Evolutionary conservation across 176 grass and related monocot genomes (phyloP).

Genomic region (Oryza glumipatula): DNA sequence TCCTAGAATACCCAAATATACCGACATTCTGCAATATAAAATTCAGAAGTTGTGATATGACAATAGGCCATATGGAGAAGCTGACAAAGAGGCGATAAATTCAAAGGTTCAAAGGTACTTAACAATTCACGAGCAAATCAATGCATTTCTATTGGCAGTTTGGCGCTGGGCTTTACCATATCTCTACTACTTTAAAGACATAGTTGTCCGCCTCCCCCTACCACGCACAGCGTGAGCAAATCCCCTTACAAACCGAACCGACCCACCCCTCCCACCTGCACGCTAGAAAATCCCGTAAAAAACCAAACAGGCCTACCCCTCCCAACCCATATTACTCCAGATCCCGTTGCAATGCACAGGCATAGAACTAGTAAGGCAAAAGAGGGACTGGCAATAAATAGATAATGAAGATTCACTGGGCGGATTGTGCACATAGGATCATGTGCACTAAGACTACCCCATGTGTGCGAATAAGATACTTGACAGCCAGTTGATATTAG

Average conservation of each 20-base stretch:
- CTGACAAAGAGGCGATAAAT: neutral
- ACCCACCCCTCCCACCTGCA: too few relatives aligned
- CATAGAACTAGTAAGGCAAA: neutral
- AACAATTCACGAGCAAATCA: neutral
- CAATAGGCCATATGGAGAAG: neutral
- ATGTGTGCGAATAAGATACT: neutral
- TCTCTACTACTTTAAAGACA: too few relatives aligned
- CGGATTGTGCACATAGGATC: neutral
- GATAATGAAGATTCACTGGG: neutral
- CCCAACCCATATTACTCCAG: too few relatives aligned
- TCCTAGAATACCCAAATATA: constrained; percentile 99
- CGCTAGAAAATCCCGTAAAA: too few relatives aligned
- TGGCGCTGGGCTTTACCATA: neutral
- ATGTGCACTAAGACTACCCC: neutral
- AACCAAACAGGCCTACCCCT: too few relatives aligned
- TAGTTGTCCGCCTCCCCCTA: too few relatives aligned
- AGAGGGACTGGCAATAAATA: neutral
- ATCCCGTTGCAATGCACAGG: too few relatives aligned
- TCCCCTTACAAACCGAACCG: too few relatives aligned
- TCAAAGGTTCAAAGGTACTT: neutral
- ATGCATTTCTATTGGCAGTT: neutral
- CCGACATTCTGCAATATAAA: constrained; percentile 74
- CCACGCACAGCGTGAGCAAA: too few relatives aligned
- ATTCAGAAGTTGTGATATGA: constrained; percentile 33
- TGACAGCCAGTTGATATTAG: neutral